Percentiles rank a stretch among this genome's conserved stretches.
Conservation (phyloP, 2,329 filamentous ascomycete genomes). For the Fusarium austroafricanum region DNA sequence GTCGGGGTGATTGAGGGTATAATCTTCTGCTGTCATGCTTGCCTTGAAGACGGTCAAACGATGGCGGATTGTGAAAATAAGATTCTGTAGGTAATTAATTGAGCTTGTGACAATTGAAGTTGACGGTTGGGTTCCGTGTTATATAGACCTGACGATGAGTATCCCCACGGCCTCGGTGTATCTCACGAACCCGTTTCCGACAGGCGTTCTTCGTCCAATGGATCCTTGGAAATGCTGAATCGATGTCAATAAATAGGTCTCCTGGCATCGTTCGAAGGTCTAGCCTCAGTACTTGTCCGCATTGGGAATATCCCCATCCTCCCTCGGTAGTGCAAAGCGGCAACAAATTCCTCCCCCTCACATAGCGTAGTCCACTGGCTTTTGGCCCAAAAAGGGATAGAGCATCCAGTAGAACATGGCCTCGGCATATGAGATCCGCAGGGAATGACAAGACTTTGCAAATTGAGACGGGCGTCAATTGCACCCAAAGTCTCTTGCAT, state of each 20-base stretch:
- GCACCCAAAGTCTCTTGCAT: neutral
- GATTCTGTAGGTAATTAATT: too few relatives aligned
- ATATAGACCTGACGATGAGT: neutral
- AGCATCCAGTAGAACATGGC: neutral
- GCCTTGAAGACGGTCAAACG: neutral
- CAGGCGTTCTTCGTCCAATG: too few relatives aligned
- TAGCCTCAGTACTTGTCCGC: neutral
- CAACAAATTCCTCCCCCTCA: neutral
- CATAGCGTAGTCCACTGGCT: neutral
- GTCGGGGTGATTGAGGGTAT: neutral
- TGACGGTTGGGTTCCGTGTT: neutral
- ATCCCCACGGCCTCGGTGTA: too few relatives aligned
- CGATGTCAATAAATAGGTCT: too few relatives aligned
- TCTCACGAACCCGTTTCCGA: too few relatives aligned
- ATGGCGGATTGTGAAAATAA: neutral
- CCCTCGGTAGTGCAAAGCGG: neutral
- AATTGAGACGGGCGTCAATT: neutral
- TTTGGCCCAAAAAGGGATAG: constrained; percentile 1
- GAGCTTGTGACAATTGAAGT: too few relatives aligned
- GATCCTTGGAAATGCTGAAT: too few relatives aligned
- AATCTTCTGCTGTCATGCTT: neutral
- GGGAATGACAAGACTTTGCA: neutral
- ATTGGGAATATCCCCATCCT: constrained; percentile 1
- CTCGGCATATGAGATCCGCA: neutral
- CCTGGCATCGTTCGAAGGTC: too few relatives aligned